phyloP scores from a whole-genome alignment of 2,329 filamentous ascomycete genomes.

The Phaeosphaeriaceae sp. region DNA sequence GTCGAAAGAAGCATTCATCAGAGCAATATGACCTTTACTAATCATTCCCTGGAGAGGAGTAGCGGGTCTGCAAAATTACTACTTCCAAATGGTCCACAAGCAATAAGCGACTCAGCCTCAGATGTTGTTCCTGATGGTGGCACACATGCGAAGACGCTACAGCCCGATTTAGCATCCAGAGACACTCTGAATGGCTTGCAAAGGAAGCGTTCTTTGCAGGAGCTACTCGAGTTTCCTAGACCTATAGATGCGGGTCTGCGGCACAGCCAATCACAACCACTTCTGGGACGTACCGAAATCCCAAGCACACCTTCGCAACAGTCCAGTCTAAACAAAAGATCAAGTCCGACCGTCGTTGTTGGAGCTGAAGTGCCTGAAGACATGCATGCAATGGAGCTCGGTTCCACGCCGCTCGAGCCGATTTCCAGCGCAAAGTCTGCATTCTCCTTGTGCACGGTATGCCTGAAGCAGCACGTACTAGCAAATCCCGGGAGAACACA shows the following conservation, averaged over 20 bases:
- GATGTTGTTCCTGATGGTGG: background rate
- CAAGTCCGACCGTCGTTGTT: background rate
- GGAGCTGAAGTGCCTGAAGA: background rate
- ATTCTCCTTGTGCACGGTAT: conserved; percentile 17
- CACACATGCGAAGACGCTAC: background rate
- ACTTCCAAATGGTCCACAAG: background rate
- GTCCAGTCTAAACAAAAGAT: background rate
- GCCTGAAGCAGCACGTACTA: conserved; percentile 16
- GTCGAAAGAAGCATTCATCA: background rate
- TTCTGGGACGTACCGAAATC: conserved; percentile 12
- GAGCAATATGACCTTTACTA: background rate
- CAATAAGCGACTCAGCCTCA: background rate
- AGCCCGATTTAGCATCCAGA: background rate
- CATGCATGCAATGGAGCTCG: background rate
- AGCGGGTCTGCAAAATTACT: background rate
- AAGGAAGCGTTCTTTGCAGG: background rate
- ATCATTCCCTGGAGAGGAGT: background rate
- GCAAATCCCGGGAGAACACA: background rate
- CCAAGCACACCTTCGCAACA: conserved; percentile 25
- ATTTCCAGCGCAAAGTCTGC: background rate
- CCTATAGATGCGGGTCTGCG: background rate
- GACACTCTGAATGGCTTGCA: background rate
- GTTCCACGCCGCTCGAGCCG: background rate
- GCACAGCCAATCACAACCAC: background rate
- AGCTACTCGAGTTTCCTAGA: background rate